Evolutionary conservation across 306 rosid genomes (phyloP).

Genomic region (Coriaria nepalensis): DNA sequence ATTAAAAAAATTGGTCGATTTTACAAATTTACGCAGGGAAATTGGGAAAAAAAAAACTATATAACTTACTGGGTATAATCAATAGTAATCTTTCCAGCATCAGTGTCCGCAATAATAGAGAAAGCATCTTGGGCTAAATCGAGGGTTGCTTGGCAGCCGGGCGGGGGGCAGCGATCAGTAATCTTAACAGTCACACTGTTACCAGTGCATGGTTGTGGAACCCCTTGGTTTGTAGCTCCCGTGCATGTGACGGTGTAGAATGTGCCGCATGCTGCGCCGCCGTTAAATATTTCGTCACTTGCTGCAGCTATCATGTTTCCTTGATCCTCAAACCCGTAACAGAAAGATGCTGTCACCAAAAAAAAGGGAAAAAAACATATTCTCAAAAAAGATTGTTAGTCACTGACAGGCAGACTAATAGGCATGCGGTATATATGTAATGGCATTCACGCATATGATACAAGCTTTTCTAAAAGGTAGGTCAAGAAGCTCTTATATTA

Average conservation of each 20-base stretch:
- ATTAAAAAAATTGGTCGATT: no score
- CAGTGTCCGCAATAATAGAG: slow-evolving; percentile 8
- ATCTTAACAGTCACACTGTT: slow-evolving; percentile 9
- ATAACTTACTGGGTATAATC: slow-evolving; percentile 11
- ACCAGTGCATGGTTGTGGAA: slow-evolving; percentile 10
- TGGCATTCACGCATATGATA: no score
- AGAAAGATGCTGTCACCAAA: no score
- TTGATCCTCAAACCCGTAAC: neutral
- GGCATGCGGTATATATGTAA: no score
- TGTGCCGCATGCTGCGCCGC: slow-evolving; percentile 12
- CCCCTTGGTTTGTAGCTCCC: slow-evolving; percentile 11
- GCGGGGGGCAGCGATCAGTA: slow-evolving; percentile 10
- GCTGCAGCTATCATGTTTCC: slow-evolving; percentile 1
- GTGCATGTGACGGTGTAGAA: slow-evolving; percentile 1
- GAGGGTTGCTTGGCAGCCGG: slow-evolving; percentile 13
- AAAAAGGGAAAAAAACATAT: no score
- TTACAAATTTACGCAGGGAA: no score
- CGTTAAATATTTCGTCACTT: neutral
- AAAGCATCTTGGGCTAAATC: slow-evolving; percentile 21
- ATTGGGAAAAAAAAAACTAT: no score
- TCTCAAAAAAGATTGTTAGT: no score
- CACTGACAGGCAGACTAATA: no score
- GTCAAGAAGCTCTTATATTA: no score
- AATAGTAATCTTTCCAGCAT: slow-evolving; percentile 15
- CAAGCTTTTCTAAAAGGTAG: no score